Evolutionary conservation across 2,329 filamentous ascomycete genomes (phyloP), one percentile per base, ranked within the genome.

Genomic region (Immersiporthe knoxdaviesiana): DNA sequence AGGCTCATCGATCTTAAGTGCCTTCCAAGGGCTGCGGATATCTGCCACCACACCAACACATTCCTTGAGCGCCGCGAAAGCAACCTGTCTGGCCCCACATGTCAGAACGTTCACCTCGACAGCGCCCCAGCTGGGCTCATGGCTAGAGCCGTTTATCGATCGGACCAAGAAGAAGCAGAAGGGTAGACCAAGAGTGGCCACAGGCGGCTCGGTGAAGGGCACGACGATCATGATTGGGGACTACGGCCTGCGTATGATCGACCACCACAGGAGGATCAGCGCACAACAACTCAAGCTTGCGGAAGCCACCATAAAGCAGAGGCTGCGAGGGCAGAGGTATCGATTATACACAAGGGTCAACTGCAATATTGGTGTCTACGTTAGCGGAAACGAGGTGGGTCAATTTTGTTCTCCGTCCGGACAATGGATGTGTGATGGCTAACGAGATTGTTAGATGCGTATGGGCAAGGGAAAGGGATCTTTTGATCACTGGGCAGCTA

Each of bases 401-500:
- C 37, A 24, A n/a, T n/a, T 8, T 27, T 50, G 18, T 50, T 50
- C 11, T 24, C 37, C 18, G 24, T 54, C 37, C 16, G 35, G 27
- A 24, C 27, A 32, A 52, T 8, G 54, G 24, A 16, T 5, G 7
- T 6, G 10, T n/a, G 8, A n/a, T 60, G 16, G 61, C 68, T 72
- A 30, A 72, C 61, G 32, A 44, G 21, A 50, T 37, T 21, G 12
- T 30, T 24, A 91, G 89, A 91, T 93, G 79, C 91, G 96, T 87
- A 99, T 99, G 97, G 96, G 96, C 79, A 99, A 98, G 82, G 96
- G 96, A 82, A 99, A 99, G 80, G 96, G 96, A 75, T 92, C 91
- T 72, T 98, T 99, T 78, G 96, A 99, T 79, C 93, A 97, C 78
- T 99, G 96, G 96, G 94, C 95, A 5, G 89, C 92, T 30, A 90